These are phyloP conservation scores for Verticillium zaregamsianum DNA, from an alignment of 2,329 filamentous ascomycete species.

Conservation along the genomic window DNA sequence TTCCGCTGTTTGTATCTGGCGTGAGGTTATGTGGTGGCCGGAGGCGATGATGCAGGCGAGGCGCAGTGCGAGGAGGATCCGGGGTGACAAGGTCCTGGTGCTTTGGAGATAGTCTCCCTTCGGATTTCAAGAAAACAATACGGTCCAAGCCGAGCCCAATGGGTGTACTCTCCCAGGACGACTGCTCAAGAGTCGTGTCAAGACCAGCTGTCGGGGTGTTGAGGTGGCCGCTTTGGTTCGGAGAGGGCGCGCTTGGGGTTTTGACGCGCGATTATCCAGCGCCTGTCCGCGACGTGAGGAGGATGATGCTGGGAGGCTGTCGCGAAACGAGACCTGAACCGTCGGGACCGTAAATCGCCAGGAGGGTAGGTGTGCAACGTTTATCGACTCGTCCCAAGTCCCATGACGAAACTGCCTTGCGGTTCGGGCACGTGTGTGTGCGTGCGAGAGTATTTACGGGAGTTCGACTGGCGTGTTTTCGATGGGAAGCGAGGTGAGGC, in stretches of 20 bases:
- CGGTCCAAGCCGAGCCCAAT: background rate
- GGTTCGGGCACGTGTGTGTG: background rate
- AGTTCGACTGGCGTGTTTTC: background rate
- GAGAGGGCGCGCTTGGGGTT: conserved; percentile 6
- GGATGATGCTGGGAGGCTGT: background rate
- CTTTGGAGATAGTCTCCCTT: background rate
- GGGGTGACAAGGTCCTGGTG: background rate
- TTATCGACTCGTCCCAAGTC: background rate
- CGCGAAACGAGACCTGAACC: background rate
- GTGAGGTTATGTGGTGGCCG: background rate
- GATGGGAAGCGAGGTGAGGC: background rate
- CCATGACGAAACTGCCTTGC: background rate
- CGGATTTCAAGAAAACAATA: background rate
- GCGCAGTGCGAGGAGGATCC: background rate
- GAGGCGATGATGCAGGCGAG: background rate
- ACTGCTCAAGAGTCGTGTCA: background rate
- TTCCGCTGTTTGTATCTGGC: background rate
- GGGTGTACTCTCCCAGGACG: background rate
- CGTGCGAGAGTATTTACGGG: background rate
- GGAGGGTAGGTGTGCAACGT: background rate
- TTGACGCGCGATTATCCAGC: conserved; percentile 44
- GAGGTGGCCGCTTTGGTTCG: background rate
- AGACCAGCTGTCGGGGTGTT: background rate
- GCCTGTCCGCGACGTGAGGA: conserved; percentile 26
- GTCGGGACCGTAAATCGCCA: background rate